phyloP scores from a whole-genome alignment of 179 eudicot species.

The Heliamphora pulchella region DNA sequence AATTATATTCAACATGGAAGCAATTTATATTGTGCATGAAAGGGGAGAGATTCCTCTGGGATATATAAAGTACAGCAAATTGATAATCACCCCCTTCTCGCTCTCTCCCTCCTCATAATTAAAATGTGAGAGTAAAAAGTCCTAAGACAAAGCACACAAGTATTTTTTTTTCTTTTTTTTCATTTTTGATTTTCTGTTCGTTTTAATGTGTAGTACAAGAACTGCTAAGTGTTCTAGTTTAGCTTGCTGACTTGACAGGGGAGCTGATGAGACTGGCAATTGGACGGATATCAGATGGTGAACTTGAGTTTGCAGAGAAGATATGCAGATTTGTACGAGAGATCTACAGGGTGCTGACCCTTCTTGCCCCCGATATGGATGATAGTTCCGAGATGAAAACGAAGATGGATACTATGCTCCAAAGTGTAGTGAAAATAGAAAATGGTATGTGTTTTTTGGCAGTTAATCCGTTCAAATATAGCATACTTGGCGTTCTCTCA shows the following conservation, averaged over 20 bases:
- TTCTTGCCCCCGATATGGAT: constrained; percentile 78
- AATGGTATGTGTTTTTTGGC: constrained; percentile 48
- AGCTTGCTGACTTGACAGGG: constrained; percentile 97
- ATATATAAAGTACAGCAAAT: background rate
- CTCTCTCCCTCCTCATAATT: background rate
- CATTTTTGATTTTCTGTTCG: background rate
- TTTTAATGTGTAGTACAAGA: background rate
- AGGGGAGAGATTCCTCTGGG: background rate
- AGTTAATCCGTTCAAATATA: background rate
- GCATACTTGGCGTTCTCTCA: background rate
- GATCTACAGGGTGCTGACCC: constrained; percentile 67
- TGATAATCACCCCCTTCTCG: too few species aligned
- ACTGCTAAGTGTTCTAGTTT: constrained; percentile 16
- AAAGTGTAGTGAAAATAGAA: constrained; percentile 89
- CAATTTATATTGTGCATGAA: background rate
- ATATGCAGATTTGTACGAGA: constrained; percentile 86
- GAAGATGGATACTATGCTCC: constrained; percentile 93
- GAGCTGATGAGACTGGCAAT: constrained; percentile 96
- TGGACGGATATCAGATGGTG: constrained; percentile 91
- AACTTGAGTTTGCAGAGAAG: constrained; percentile 72
- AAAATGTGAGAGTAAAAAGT: background rate
- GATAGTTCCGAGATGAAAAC: constrained; percentile 69
- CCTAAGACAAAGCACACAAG: background rate
- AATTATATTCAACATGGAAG: background rate
- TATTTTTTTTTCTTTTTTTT: background rate